These are phyloP conservation scores for Raffaelea deltoideospora DNA, from an alignment of 2,329 filamentous ascomycete species.

Conservation along the genomic window DNA sequence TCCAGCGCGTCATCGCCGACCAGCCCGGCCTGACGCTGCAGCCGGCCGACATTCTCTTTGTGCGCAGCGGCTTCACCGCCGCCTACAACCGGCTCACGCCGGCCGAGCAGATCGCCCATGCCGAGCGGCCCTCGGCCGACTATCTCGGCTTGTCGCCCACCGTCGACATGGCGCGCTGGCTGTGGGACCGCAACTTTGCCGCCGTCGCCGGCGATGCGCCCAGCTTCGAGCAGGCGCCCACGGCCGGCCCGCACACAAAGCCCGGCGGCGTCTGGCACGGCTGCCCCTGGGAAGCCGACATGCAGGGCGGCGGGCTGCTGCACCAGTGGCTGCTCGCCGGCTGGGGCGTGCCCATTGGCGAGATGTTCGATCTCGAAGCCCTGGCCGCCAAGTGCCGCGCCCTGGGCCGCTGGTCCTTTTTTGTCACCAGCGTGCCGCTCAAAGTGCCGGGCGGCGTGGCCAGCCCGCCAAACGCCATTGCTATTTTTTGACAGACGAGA, in stretches of 20 bases:
- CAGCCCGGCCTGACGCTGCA: constrained; percentile 19
- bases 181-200: constrained; percentile 29
- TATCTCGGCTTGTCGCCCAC: constrained; percentile 23
- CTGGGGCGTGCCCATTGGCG: constrained; percentile 36
- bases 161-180: constrained; percentile 21
- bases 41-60: constrained; percentile 22
- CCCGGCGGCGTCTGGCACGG: constrained; percentile 4
- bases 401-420: constrained; percentile 21
- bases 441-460: constrained; percentile 21
- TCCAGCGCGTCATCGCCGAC: constrained; percentile 18
- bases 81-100: constrained; percentile 14
- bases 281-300: constrained; percentile 6
- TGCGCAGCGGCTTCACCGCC: constrained; percentile 20
- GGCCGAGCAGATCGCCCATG: constrained; percentile 15
- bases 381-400: constrained; percentile 19
- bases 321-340: constrained; percentile 29
- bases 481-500: constrained; percentile 23
- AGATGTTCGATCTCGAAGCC: constrained; percentile 29
- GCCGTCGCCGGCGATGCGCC: constrained; percentile 28
- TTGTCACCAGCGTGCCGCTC: constrained; percentile 23
- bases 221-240: constrained; percentile 26
- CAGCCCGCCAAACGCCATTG: constrained; percentile 22
- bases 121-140: constrained; percentile 12
- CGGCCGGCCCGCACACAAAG: constrained; percentile 8
- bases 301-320: constrained; percentile 13